Conservation (phyloP, 2,329 filamentous ascomycete genomes). For the Colletotrichum tofieldiae region DNA sequence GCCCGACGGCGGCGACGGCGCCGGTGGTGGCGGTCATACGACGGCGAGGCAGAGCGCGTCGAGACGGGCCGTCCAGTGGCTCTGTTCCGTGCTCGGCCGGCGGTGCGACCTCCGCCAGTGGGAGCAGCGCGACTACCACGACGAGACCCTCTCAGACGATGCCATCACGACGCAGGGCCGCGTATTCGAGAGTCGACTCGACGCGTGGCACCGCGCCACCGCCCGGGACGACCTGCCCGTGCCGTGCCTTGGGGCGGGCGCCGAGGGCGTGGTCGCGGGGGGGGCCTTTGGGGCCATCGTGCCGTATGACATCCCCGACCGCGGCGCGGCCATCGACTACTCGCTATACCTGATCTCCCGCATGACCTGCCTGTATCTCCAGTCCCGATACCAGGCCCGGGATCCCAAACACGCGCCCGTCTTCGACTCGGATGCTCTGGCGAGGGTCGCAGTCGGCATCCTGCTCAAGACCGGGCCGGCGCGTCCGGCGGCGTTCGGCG, state of each 20-base stretch:
- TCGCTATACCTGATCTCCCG: constrained; percentile 12
- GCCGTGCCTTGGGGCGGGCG: constrained; percentile 3
- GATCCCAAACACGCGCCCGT: not conserved
- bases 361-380: constrained; percentile 8
- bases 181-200: constrained; percentile 12
- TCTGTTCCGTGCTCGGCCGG: constrained; percentile 6
- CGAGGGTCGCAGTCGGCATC: constrained; percentile 4
- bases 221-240: not conserved
- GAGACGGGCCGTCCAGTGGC: constrained; percentile 5
- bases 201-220: constrained; percentile 7
- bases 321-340: not conserved
- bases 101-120: constrained; percentile 10
- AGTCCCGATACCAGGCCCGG: not conserved
- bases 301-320: constrained; percentile 12
- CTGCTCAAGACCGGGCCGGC: not conserved
- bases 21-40: no score
- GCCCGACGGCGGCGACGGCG: not conserved
- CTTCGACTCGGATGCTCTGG: constrained; percentile 4
- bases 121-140: constrained; percentile 16
- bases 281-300: not conserved
- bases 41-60: constrained; percentile 3
- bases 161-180: constrained; percentile 2
- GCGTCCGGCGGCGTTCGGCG: not conserved
- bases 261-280: constrained; percentile 2
- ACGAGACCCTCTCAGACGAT: not conserved